Percentiles rank a stretch among this genome's conserved stretches.
Evolutionary conservation across 148 eudicot genomes (phyloP).

Genomic region (Amaranthus hypochondriacus): DNA sequence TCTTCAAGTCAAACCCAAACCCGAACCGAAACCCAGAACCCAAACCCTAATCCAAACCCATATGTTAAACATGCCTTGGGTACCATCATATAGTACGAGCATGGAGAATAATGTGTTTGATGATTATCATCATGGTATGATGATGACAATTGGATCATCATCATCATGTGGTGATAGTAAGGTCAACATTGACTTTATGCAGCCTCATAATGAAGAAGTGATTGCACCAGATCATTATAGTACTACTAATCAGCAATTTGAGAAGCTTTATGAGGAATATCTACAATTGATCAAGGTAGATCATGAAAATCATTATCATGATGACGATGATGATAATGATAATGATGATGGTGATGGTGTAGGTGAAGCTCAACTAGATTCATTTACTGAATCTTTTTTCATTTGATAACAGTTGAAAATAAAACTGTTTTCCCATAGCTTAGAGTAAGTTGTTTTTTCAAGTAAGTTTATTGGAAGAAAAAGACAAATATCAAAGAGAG

Average conservation of each 20-base stretch:
- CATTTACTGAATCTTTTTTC: conserved; percentile 35
- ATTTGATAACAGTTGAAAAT: conserved; percentile 4
- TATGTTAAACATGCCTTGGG: conserved; percentile 29
- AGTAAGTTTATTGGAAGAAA: background rate
- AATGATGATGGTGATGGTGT: conserved; percentile 14
- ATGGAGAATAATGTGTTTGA: conserved; percentile 22
- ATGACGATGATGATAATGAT: background rate
- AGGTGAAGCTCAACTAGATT: conserved; percentile 29
- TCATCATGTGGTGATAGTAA: conserved; percentile 8
- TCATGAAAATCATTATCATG: conserved; percentile 4
- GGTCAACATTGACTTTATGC: background rate
- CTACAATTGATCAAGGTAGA: conserved; percentile 41
- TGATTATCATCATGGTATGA: conserved; percentile 7
- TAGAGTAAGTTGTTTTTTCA: background rate
- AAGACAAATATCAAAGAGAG: background rate
- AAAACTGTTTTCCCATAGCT: too few species aligned
- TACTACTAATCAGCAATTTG: conserved; percentile 18
- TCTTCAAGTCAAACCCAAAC: conserved; percentile 26
- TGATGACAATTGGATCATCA: conserved; percentile 24
- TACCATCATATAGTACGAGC: conserved; percentile 5
- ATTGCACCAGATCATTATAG: conserved; percentile 3
- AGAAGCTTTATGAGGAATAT: conserved; percentile 57
- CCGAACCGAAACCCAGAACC: conserved; percentile 16
- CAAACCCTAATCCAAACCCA: background rate
- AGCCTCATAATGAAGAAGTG: conserved; percentile 7